Evolutionary conservation across 2,329 filamentous ascomycete species (phyloP).

Genomic region (Aspergillaceae sp.): DNA sequence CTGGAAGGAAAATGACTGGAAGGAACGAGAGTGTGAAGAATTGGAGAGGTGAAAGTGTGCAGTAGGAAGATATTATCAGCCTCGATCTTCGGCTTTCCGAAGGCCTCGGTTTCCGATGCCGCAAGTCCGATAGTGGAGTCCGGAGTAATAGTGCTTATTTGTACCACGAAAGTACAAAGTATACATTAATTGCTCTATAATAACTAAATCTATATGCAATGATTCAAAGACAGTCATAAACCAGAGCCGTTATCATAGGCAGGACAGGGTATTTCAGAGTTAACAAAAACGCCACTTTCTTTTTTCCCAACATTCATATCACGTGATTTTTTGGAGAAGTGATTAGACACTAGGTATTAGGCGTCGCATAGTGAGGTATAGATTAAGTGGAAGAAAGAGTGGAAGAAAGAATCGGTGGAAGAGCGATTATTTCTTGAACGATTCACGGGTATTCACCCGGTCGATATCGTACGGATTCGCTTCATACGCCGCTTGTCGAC

Average conservation of each 20-base stretch:
- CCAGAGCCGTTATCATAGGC: too few relatives aligned
- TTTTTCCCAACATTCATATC: slow-evolving; percentile 3
- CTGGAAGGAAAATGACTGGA: too few relatives aligned
- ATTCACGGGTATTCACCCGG: slow-evolving; percentile 35
- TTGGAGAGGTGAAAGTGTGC: not conserved
- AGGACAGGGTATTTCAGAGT: not conserved
- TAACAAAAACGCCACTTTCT: not conserved
- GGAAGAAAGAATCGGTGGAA: not conserved
- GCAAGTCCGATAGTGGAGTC: too few relatives aligned
- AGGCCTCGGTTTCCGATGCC: not conserved
- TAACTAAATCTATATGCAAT: too few relatives aligned
- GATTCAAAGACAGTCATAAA: not conserved
- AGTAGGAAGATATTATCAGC: not conserved
- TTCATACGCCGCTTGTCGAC: slow-evolving; percentile 28
- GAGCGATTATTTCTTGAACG: slow-evolving; percentile 17
- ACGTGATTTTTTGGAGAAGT: not conserved
- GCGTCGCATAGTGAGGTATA: slow-evolving; percentile 4
- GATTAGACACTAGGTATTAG: slow-evolving; percentile 13
- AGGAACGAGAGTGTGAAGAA: not conserved
- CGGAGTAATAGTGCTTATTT: too few relatives aligned
- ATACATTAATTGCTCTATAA: too few relatives aligned
- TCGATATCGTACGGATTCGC: slow-evolving; percentile 39
- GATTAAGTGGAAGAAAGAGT: not conserved
- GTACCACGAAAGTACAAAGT: too few relatives aligned
- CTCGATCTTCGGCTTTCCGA: not conserved